A percentile compares a stretch with the other conserved stretches of the same genome.
phyloP scores from a whole-genome alignment of 1,284 basidiomycete species.

The Ceratobasidium theobromae region DNA sequence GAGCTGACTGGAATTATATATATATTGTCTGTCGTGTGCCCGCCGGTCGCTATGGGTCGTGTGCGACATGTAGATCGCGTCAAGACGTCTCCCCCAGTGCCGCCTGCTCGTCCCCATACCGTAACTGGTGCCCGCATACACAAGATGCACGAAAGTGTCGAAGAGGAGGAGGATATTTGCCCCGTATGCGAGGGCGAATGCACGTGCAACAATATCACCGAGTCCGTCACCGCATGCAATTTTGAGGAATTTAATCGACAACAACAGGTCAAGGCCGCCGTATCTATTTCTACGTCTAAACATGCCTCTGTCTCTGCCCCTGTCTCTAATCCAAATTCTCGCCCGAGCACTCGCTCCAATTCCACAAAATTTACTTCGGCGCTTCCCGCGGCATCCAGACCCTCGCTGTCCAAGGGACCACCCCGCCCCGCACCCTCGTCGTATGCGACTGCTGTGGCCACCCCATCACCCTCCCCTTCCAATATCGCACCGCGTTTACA shows the following conservation, averaged over 20 bases:
- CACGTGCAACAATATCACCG: conserved; percentile 26
- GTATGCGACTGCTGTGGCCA: conserved; percentile 7
- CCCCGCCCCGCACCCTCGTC: conserved; percentile 9
- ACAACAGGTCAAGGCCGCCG: background rate
- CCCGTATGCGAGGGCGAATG: conserved; percentile 29
- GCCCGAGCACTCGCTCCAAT: background rate
- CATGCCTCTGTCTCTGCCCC: too few species aligned
- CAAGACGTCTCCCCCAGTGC: conserved; percentile 14
- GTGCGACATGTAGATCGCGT: conserved; percentile 15
- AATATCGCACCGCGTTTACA: conserved; percentile 10
- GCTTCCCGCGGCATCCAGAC: conserved; percentile 26
- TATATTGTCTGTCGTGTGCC: background rate
- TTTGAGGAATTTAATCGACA: conserved; percentile 22
- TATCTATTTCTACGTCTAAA: background rate
- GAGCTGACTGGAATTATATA: conserved; percentile 1
- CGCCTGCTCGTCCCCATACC: conserved; percentile 16
- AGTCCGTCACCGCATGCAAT: conserved; percentile 21
- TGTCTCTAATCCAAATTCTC: background rate
- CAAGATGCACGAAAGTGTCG: background rate
- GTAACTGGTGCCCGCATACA: conserved; percentile 1
- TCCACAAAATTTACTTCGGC: conserved; percentile 25
- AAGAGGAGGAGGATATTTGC: conserved; percentile 26
- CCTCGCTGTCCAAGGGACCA: conserved; percentile 22
- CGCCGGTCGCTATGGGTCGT: conserved; percentile 1
- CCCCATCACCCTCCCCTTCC: background rate